Evolutionary conservation across 139 green algal genomes (phyloP), one percentile per base, ranked within the genome.

Genomic region (Gonium pectorale): DNA sequence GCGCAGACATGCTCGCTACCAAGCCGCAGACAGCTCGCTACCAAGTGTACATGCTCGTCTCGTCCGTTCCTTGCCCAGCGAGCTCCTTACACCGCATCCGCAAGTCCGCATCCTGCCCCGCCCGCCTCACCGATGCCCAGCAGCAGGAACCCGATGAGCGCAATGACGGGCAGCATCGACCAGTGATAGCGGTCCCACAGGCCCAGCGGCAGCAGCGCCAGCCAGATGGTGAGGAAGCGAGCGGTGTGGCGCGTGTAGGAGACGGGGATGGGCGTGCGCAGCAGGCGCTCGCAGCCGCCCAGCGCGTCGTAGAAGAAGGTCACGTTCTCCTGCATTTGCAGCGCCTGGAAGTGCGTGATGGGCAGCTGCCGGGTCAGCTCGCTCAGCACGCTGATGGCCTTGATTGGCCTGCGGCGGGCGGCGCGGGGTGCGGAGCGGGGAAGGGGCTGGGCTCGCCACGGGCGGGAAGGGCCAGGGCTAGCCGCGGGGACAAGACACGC

Each of bases 181-280:
- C 94, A 97, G 27, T 86, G 85, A 41, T 86, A 91, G n/a, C 82
- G 82, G 15, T 92, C 67, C 94, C 95, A 98, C 66, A 97, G 81
- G 1, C 74, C 90, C 75, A 97, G 91, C 46, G 94, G 94, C 64
- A 97, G 82, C 43, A 93, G 81, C 3, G 80, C 86, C 31, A 96
- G 79, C 88, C 93, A 97, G 29, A 95, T 81, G 26, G 93, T 60
- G 62, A 97, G 83, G 80, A 96, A 97, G 64, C 94, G 92, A 1
- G 87, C 89, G 4, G 94, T 97, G 87, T 97, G 94, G 51, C 81
- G 83, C 35, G 91, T 96, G 85, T 95, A 96, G 24, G 85, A 91
- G 46, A 94, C 78, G 13, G 93, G 93, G 68, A 96, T 93, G 74
- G 94, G 93, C 8, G 93, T 96, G 73, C 82, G 90, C 67, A 94